phyloP scores from a whole-genome alignment of 352 stramenopile species.

The Pythium oligandrum region DNA sequence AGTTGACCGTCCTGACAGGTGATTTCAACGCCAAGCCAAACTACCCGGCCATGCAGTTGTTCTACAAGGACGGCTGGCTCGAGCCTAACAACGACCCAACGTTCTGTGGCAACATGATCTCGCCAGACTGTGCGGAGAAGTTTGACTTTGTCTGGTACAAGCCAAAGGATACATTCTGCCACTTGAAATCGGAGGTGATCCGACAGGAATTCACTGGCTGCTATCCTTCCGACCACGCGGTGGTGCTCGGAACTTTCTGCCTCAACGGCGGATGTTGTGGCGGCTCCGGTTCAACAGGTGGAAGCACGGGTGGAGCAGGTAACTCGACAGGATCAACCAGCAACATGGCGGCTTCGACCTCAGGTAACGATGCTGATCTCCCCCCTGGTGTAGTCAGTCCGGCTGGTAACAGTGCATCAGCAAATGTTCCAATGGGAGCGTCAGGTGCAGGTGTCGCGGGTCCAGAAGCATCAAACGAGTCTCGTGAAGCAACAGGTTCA shows the following conservation, averaged over 20 bases:
- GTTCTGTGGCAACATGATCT: conserved; percentile 69
- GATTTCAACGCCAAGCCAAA: conserved; percentile 71
- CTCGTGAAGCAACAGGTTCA: neutral
- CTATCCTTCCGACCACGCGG: conserved; percentile 75
- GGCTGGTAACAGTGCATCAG: neutral
- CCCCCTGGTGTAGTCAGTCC: conserved; percentile 9
- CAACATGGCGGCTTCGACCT: neutral
- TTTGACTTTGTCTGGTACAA: conserved; percentile 65
- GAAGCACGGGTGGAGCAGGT: neutral
- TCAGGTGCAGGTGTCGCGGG: neutral
- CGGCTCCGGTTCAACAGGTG: conserved; percentile 8
- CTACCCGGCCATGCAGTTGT: conserved; percentile 58
- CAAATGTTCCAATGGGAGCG: neutral
- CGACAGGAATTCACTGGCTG: conserved; percentile 58
- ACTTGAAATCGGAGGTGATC: conserved; percentile 51
- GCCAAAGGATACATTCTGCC: conserved; percentile 36
- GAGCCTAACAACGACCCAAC: conserved; percentile 52
- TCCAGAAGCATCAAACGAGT: neutral
- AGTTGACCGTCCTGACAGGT: conserved; percentile 54
- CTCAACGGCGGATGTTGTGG: conserved; percentile 53
- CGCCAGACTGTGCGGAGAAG: conserved; percentile 50
- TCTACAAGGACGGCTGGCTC: conserved; percentile 40
- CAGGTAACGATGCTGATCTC: conserved; percentile 12
- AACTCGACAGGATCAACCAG: neutral
- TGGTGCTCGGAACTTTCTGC: conserved; percentile 52